phyloP scores from a whole-genome alignment of 306 rosid genomes.

The Biancaea sappan region DNA sequence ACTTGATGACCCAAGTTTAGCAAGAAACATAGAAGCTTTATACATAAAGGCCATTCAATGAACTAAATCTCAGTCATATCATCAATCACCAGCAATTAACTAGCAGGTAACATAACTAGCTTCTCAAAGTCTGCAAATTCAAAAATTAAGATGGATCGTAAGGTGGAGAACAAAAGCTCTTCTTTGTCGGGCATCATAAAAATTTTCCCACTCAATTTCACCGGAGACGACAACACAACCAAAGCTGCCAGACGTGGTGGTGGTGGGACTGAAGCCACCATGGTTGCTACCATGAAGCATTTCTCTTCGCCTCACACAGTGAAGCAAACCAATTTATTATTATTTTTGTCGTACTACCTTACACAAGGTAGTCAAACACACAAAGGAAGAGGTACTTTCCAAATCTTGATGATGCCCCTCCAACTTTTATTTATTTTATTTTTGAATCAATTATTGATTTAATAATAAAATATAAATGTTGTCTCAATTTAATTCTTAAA shows the following conservation, averaged over 20 bases:
- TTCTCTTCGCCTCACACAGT: constrained; percentile 56
- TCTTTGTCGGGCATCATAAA: not conserved
- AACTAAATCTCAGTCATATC: not conserved
- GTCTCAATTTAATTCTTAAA: too few species aligned
- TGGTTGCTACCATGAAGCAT: constrained; percentile 52
- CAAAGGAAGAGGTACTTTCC: too few species aligned
- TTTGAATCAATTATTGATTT: too few species aligned
- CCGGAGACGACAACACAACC: constrained; percentile 19
- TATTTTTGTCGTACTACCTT: too few species aligned
- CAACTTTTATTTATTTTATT: too few species aligned
- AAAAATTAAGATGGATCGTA: constrained; percentile 25
- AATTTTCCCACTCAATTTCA: constrained; percentile 15
- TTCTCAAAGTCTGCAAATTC: not conserved
- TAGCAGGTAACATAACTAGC: not conserved
- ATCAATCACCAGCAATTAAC: not conserved
- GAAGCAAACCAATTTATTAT: too few species aligned
- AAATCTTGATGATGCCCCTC: too few species aligned
- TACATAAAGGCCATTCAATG: constrained; percentile 1
- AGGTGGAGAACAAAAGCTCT: not conserved
- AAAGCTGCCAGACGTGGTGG: constrained; percentile 5
- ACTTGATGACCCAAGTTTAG: constrained; percentile 21
- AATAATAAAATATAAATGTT: too few species aligned
- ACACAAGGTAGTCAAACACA: too few species aligned
- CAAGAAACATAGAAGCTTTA: constrained; percentile 13
- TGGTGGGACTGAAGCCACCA: constrained; percentile 43